Base-by-base conservation (phyloP, 129 eudicot species). In the Chrysanthemum seticuspe region DNA sequence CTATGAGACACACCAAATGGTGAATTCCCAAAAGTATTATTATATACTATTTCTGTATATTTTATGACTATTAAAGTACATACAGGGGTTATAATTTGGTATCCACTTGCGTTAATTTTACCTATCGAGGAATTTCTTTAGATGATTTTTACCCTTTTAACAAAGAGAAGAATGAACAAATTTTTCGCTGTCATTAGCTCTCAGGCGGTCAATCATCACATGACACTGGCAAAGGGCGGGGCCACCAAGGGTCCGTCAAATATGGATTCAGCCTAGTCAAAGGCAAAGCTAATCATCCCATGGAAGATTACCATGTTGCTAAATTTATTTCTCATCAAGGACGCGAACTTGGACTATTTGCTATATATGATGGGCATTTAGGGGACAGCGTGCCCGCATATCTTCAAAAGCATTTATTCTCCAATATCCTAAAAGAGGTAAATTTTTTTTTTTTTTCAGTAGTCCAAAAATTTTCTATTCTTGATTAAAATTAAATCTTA, bases 261-360 rank as follows among this genome's bases (percentile, higher is more conserved):
- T 87, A 74, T 77, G 97, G 97, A 70, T 91, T 80, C 79, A 84
- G 81, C 72, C 75, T 91, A 13, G 85, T 86, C 57, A 91, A 91
- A 74, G 97, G 97, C 56, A 91, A 91, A 71, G 96, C 97, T 51
- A 88, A 77, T 84, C 97, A 91, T 80, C 95, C 97, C 2, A 91
- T 91, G 97, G 97, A 91, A 77, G 97, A 88, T 82, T 91, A 79
- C 83, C 92, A 88, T 82, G 96, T 91, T 65, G 89, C 97, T 63
- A 88, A 88, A 77, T 88, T 91, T 77, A 74, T 80, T 21, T 73
- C 71, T 48, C 31, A 74, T 62, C 83, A 82, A 21, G 92, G 92
- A 18, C 92, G 71, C 4, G 97, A 88, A 48, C 74, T 91, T 66
- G 97, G 97, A 58, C 92, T 91, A 18, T 91, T 91, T 68, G 97